Conservation (phyloP, 805 yeast genomes). For the Lachancea nothofagi region DNA sequence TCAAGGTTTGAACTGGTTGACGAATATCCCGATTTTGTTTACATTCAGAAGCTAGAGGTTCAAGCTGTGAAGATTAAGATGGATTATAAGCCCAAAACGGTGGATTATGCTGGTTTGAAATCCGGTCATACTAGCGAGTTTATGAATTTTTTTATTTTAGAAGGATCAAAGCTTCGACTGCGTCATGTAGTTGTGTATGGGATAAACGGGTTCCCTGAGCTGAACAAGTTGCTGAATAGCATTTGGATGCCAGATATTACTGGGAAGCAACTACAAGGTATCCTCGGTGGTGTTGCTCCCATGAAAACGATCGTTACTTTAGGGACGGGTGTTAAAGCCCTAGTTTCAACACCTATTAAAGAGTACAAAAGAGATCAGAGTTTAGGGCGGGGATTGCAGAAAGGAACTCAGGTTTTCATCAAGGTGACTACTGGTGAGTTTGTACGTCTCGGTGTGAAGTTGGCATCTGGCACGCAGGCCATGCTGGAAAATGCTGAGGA, state of each 20-base stretch:
- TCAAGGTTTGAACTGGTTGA: slow-evolving; percentile 55
- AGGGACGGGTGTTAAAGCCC: slow-evolving; percentile 70
- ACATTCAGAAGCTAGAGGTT: slow-evolving; percentile 62
- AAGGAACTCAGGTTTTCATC: slow-evolving; percentile 69
- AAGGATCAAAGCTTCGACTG: slow-evolving; percentile 72
- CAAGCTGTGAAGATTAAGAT: slow-evolving; percentile 56
- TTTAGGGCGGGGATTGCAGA: slow-evolving; percentile 60
- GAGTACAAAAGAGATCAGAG: slow-evolving; percentile 75
- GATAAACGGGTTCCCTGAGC: slow-evolving; percentile 60
- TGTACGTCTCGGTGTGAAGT: slow-evolving; percentile 72
- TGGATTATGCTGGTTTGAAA: slow-evolving; percentile 77
- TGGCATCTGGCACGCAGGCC: slow-evolving; percentile 85
- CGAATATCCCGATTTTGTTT: slow-evolving; percentile 56
- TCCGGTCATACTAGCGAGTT: slow-evolving; percentile 83
- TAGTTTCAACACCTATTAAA: slow-evolving; percentile 65
- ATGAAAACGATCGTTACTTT: slow-evolving; percentile 69
- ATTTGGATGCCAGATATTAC: slow-evolving; percentile 87
- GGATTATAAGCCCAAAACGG: slow-evolving; percentile 88
- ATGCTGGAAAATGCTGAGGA: slow-evolving; percentile 76
- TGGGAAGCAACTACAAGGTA: slow-evolving; percentile 72
- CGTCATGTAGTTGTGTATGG: slow-evolving; percentile 66
- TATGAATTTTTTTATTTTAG: slow-evolving; percentile 81
- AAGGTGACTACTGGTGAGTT: slow-evolving; percentile 76
- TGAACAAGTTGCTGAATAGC: slow-evolving; percentile 52
- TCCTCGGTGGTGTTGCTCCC: slow-evolving; percentile 80